Evolutionary conservation across 2,329 filamentous ascomycete genomes (phyloP), one percentile per base, ranked within the genome.

Genomic region (Cladosporium sphaerospermum): DNA sequence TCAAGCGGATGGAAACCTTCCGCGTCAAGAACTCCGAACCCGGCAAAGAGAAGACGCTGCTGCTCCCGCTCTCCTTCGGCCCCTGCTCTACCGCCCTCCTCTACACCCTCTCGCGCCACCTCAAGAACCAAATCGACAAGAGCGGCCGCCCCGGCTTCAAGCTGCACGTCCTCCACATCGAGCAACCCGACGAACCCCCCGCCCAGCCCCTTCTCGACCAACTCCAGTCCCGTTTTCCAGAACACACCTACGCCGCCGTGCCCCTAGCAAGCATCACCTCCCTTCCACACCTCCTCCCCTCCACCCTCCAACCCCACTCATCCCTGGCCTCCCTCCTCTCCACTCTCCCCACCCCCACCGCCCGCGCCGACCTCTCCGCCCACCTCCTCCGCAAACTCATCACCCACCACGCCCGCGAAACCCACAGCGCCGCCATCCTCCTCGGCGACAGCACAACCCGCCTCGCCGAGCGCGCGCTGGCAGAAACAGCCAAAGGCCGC

Each of bases 401-500:
- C 32, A 74, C 89, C 47, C 73, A 81, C 42, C 74, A 82, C 42
- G 87, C 88, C 9, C 77, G 80, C 56, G 68, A 73, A 13, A 71
- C 78, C 28, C 71, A 66, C 10, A 93, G 84, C 67, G 80, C 85
- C 58, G 83, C 83, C 10, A 78, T 97, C 40, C 71, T 97, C 1
- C 85, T 93, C 69, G 91, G 88, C 18, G 85, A 92, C 70, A 95
- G 83, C 59, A 96, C 93, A 16, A 96, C 90, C 4, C 82, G 84
- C 13, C 82, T 99, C 31, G 92, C 93, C 3, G 89, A 92, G 60
- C 84, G 89, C 63, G 88, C 89, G 0, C 80, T 99, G 11, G 78
- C 89, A 6, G 89, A 93, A 71, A 90, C 92, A 2, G 90, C 92
- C 19, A 96, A 96, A 71, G 93, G 93, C 1, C 81, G 92, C 45